Evolutionary conservation across 1,284 basidiomycete species (phyloP).

Genomic region (Thelephora terrestris): DNA sequence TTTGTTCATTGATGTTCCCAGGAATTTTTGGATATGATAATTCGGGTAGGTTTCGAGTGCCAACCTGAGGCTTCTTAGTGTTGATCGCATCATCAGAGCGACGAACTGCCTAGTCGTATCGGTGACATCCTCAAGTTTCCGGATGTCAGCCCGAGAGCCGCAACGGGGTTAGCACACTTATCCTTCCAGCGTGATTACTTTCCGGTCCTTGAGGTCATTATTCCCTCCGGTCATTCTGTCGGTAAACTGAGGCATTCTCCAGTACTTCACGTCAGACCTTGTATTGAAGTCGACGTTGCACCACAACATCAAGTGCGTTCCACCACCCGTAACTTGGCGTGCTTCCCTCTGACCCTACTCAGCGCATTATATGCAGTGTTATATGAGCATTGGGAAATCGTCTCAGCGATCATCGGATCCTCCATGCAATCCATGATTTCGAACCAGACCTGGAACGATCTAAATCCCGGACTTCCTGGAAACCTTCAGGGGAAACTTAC

Average conservation of each 20-base stretch:
- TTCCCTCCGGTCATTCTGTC: too few species aligned
- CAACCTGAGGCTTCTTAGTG: constrained; percentile 1
- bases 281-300: constrained; percentile 51
- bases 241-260: too few species aligned
- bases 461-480: constrained; percentile 8
- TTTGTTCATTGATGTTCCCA: constrained; percentile 12
- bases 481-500: constrained; percentile 33
- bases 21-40: constrained; percentile 34
- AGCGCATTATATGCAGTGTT: constrained; percentile 47
- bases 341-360: not conserved
- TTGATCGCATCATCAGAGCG: constrained; percentile 23
- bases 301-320: constrained; percentile 42
- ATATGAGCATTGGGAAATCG: constrained; percentile 38
- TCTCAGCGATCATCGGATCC: constrained; percentile 30
- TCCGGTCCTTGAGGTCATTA: constrained; percentile 45
- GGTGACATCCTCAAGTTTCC: constrained; percentile 41
- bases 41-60: constrained; percentile 17
- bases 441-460: constrained; percentile 17
- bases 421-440: constrained; percentile 35
- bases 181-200: constrained; percentile 56
- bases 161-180: constrained; percentile 24
- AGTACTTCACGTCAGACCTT: constrained; percentile 55
- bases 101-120: constrained; percentile 39
- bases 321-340: not conserved
- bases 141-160: constrained; percentile 29